Base-by-base conservation (phyloP, 352 stramenopile species). In the Phytophthora hibernalis region DNA sequence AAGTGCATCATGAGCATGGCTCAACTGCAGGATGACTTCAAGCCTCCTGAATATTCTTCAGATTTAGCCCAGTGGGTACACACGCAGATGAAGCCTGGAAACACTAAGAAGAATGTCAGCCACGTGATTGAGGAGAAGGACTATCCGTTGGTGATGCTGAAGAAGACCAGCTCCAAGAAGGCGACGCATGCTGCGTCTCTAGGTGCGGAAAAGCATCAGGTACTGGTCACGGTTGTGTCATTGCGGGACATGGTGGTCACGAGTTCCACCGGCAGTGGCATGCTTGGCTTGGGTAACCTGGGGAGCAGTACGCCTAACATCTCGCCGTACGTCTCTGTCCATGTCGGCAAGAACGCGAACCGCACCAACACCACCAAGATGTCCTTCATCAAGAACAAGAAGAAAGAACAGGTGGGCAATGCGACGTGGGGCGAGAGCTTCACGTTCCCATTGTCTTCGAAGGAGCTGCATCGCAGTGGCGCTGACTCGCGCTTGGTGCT, bases 81-180 rank as follows among this genome's bases (percentile, higher is more conserved):
- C 52, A 95, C 82, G 1, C 80, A 89, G 43, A 76, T 92, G 40
- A 91, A 90, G 57, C 83, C 84, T 15, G 74, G 83, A 4, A 84
- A 94, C 54, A 90, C 80, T 12, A 93, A 89, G 72, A 89, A 91
- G 69, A 96, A 96, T 52, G 70, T 85, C n/a, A 92, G 85, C 50
- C 83, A 93, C 43, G 65, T 79, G 10, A 77, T 96, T 40, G 79
- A 76, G 21, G 86, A 96, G 51, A 91, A 86, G 44, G 83, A 92
- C 22, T 96, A 96, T 50, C 80, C 84, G 16, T 57, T 96, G 13
- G 74, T 87, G 26, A 79, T 96, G 54, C 65, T 82, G 22, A 76
- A 87, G 43, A 80, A 85, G 22, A 90, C 82, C 48, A 82, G 76
- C 24, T 74, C 64, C 3, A 72, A 72, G 24, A 60, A 65, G 26